Base-by-base conservation (phyloP, 106 monocot genomes). In the Allium cepa region DNA sequence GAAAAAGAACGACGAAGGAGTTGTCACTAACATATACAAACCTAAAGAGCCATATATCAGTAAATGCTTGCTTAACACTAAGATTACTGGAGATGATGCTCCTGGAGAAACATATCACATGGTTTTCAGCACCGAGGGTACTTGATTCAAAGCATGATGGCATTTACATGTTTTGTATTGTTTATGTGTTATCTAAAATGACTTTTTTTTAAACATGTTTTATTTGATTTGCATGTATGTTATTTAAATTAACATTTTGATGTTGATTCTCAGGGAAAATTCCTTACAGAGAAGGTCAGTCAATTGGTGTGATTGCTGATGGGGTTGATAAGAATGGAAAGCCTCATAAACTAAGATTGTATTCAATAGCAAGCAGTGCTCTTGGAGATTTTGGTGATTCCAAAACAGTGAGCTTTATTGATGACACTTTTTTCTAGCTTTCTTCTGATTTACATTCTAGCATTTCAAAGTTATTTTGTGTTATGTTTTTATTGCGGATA, bases 71-170 rank as follows among this genome's bases (percentile, higher is more conserved):
- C 88, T 96, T 50, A 96, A 96, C 80, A 96, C 91, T 62, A 96
- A 91, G 79, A 96, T 96, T 77, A 96, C 96, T 17, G 92, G 91
- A 9, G 96, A 96, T 47, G 92, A 96, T 58, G 96, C 96, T 0
- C 96, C 96, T n/a, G 92, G 96, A 12, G 96, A 96, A 72, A 96
- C 96, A 26, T 96, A 92, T 91, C 96, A 96, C 84, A 96, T 96
- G 96, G 88, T 96, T 59, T 96, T 96, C 84, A 92, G 84, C 82
- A 92, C 96, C 7, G 96, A 92, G 60, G 96, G 95, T 91, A 71
- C 10, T 28, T 10, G 36, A 36, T 36, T 36, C 36, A 1, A 36
- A 36, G 36, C 36, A 36, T 36, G 5, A 36, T 5, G 4, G 3
- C 36, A 36, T 3, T 36, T 36, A 36, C 36, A 36, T 5, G 36